phyloP scores from a whole-genome alignment of 1,284 basidiomycete species.

The Tranzscheliella williamsii region DNA sequence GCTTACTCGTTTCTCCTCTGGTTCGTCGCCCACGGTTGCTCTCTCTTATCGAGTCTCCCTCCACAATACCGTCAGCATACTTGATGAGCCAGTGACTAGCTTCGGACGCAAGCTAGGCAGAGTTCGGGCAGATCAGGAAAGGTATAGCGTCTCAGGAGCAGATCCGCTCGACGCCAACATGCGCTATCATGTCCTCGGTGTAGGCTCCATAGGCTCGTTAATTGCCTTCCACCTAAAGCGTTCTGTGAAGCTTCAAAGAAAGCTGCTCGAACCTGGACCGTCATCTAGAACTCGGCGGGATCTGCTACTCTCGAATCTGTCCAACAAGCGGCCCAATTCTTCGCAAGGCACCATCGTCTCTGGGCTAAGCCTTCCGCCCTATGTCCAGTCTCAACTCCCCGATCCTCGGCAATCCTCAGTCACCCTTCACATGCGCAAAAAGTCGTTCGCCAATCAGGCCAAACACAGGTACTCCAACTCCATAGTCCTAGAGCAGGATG shows the following conservation, averaged over 20 bases:
- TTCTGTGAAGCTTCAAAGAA: constrained; percentile 30
- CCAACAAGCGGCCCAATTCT: constrained; percentile 22
- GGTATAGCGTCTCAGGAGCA: too few species aligned
- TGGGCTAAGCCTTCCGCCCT: constrained; percentile 36
- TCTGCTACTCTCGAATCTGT: constrained; percentile 31
- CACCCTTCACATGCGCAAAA: constrained; percentile 44
- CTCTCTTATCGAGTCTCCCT: too few species aligned
- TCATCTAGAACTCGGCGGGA: constrained; percentile 16
- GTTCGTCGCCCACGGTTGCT: too few species aligned
- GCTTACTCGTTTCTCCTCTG: too few species aligned
- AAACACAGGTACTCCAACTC: constrained; percentile 15
- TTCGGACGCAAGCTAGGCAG: too few species aligned
- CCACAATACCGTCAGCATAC: too few species aligned
- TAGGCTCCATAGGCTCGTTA: constrained; percentile 56
- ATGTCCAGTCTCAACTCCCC: constrained; percentile 29
- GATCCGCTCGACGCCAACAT: too few species aligned
- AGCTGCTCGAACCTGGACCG: constrained; percentile 19
- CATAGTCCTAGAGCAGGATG: constrained; percentile 42
- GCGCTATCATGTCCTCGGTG: constrained; percentile 58
- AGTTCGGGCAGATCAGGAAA: too few species aligned
- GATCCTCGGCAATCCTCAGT: constrained; percentile 31
- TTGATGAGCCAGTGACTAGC: too few species aligned
- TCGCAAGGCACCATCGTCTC: constrained; percentile 19
- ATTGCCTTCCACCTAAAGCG: constrained; percentile 55
- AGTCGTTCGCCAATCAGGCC: constrained; percentile 13